Percentiles rank a stretch among this genome's conserved stretches.
phyloP scores from a whole-genome alignment of 1,284 basidiomycete species.

The Hymenochaete sp. region DNA sequence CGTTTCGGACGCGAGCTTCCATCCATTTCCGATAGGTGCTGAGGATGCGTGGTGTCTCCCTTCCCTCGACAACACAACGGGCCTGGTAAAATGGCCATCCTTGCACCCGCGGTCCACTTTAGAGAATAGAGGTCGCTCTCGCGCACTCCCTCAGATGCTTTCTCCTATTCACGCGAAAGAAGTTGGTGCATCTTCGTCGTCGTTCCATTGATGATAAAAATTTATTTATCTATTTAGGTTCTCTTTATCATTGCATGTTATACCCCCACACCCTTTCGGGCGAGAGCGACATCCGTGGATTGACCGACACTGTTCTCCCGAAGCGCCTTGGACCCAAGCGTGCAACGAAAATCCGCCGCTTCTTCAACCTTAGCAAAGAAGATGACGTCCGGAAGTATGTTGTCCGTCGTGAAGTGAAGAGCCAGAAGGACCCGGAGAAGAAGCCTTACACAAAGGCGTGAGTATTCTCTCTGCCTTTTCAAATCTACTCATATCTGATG shows the following conservation, averaged over 20 bases:
- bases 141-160: too few relatives aligned
- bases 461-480: constrained; percentile 30
- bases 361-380: constrained; percentile 98
- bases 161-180: too few relatives aligned
- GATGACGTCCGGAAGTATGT: constrained; percentile 99
- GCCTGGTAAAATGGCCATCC: not conserved
- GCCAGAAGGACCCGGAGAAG: constrained; percentile 82
- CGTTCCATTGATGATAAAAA: constrained; percentile 6
- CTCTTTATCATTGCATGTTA: not conserved
- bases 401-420: constrained; percentile 84
- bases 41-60: not conserved
- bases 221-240: too few relatives aligned
- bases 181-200: too few relatives aligned
- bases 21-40: not conserved
- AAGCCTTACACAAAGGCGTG: constrained; percentile 99
- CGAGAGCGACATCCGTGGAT: constrained; percentile 84
- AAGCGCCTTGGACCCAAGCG: constrained; percentile 95
- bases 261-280: not conserved
- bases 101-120: not conserved
- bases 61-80: too few relatives aligned
- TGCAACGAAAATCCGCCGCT: constrained; percentile 91
- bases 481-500: not conserved
- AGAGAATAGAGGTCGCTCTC: not conserved
- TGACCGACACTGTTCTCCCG: constrained; percentile 90
- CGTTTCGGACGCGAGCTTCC: not conserved